Evolutionary conservation across 2,329 filamentous ascomycete species (phyloP).

Genomic region (Colletotrichum gloeosporioides): DNA sequence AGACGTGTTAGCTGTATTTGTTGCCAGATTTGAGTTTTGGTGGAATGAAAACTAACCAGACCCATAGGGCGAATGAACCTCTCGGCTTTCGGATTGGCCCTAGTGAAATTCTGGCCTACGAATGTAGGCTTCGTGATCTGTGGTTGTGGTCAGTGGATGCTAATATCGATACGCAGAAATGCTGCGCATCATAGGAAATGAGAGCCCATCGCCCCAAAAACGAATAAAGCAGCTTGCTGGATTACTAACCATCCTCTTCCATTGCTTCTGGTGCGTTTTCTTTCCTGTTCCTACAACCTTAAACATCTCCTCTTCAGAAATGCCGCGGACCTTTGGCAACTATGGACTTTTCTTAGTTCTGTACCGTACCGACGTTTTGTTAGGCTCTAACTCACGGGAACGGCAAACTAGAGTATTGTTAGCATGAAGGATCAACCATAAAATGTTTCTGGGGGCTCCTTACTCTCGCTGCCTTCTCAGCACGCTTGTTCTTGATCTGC

Average conservation of each 20-base stretch:
- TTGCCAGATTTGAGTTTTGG: not conserved
- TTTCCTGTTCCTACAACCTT: constrained; percentile 95
- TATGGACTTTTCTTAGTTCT: constrained; percentile 57
- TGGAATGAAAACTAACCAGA: not conserved
- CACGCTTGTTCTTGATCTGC: constrained; percentile 94
- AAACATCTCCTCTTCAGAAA: constrained; percentile 97
- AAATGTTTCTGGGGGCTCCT: not conserved
- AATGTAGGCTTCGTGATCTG: constrained; percentile 82
- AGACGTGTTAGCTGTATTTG: not conserved
- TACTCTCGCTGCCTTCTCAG: constrained; percentile 82
- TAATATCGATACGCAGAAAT: not conserved
- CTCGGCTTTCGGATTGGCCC: constrained; percentile 34
- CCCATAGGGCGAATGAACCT: constrained; percentile 57
- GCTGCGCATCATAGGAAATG: not conserved
- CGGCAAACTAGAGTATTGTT: constrained; percentile 66
- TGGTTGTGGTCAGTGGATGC: not conserved
- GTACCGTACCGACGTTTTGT: not conserved
- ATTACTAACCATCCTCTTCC: constrained; percentile 71
- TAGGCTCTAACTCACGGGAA: constrained; percentile 55
- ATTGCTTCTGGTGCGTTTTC: constrained; percentile 86
- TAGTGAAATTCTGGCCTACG: constrained; percentile 63
- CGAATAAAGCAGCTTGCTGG: not conserved
- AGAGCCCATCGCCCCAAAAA: not conserved
- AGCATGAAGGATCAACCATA: not conserved
- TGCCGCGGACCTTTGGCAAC: constrained; percentile 47